phyloP scores from a whole-genome alignment of 2,329 filamentous ascomycete species.

The Arthroderma sp. region DNA sequence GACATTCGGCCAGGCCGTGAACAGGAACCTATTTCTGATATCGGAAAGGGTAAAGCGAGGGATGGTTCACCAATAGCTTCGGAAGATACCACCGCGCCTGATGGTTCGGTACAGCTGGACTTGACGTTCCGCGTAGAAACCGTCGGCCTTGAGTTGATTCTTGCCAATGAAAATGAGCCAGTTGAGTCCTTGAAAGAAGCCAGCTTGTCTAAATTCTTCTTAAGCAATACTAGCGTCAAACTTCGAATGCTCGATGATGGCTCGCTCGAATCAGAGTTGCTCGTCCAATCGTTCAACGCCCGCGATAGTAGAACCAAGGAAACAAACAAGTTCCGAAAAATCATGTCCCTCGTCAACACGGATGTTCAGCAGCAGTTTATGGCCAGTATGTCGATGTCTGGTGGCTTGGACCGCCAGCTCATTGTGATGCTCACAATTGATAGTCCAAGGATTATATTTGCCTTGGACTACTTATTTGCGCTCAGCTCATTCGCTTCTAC shows the following conservation, averaged over 20 bases:
- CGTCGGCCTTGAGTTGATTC: conserved; percentile 75
- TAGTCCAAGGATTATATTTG: conserved; percentile 87
- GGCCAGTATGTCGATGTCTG: conserved; percentile 88
- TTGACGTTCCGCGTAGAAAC: conserved; percentile 80
- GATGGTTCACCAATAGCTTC: conserved; percentile 36
- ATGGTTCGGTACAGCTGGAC: conserved; percentile 86
- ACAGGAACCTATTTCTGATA: conserved; percentile 14
- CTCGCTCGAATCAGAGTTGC: conserved; percentile 79
- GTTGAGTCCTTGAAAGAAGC: conserved; percentile 65
- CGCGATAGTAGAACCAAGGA: conserved; percentile 79
- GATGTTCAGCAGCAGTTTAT: conserved; percentile 91
- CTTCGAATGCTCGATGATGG: conserved; percentile 84
- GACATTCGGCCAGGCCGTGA: conserved; percentile 15
- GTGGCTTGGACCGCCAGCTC: conserved; percentile 64
- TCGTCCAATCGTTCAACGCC: conserved; percentile 90
- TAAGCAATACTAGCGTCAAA: conserved; percentile 87
- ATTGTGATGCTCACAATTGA: conserved; percentile 90
- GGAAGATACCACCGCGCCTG: conserved; percentile 53
- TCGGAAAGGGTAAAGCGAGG: conserved; percentile 9
- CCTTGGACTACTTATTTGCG: conserved; percentile 87
- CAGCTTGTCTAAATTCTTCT: conserved; percentile 83
- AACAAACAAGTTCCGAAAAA: conserved; percentile 90
- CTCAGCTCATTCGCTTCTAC: conserved; percentile 70
- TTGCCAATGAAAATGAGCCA: conserved; percentile 60
- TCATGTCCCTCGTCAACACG: conserved; percentile 94